Conservation (phyloP, 768 basidiomycete genomes). For the Brasilioporus rufonigricans region DNA sequence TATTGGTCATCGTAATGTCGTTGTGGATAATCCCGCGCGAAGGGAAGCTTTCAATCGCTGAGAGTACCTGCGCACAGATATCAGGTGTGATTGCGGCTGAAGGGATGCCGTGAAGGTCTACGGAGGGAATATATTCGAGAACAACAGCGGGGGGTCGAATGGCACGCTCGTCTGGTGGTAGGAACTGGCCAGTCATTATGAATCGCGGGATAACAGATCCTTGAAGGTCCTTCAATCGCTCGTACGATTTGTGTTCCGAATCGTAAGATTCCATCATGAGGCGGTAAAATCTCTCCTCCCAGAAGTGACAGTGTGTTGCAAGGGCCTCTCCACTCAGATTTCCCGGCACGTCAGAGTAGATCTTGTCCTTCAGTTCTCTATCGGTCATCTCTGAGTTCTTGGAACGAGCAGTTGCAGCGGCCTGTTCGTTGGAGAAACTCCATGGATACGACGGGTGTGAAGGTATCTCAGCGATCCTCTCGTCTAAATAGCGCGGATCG, state of each 20-base stretch:
- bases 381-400: neutral
- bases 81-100: too few relatives aligned
- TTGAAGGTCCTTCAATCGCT: neutral
- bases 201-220: constrained; percentile 1
- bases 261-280: too few relatives aligned
- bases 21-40: too few relatives aligned
- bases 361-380: neutral
- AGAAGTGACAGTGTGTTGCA: neutral
- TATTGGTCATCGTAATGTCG: too few relatives aligned
- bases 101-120: neutral
- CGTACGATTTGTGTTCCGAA: neutral
- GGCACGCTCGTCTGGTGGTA: constrained; percentile 2
- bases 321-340: neutral
- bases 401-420: neutral
- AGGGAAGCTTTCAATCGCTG: too few relatives aligned
- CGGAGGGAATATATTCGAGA: constrained; percentile 8
- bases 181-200: neutral
- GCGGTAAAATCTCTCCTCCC: neutral
- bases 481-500: constrained; percentile 5
- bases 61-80: too few relatives aligned
- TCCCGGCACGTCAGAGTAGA: neutral
- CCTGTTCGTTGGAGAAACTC: neutral
- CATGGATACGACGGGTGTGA: constrained; percentile 1
- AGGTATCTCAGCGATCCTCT: neutral
- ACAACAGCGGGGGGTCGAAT: neutral